Evolutionary conservation across 1,139 yeast genomes (phyloP).

Genomic region (Zygosaccharomyces sapae): DNA sequence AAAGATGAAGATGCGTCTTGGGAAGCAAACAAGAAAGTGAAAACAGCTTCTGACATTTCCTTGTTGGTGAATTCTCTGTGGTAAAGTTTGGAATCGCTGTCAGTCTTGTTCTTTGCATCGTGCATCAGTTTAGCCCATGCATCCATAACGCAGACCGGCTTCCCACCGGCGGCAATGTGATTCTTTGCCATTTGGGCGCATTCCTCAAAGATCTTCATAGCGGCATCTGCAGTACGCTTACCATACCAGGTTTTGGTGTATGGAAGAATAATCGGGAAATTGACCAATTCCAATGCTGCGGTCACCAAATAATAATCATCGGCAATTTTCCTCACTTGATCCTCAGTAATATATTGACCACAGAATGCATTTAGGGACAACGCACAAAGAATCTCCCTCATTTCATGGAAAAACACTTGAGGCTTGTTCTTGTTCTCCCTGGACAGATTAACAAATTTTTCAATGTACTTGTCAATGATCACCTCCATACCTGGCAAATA

Average conservation of each 20-base stretch:
- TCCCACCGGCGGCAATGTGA: slow-evolving; percentile 72
- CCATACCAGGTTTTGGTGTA: slow-evolving; percentile 98
- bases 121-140: slow-evolving; percentile 88
- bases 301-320: slow-evolving; percentile 90
- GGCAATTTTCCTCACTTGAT: slow-evolving; percentile 78
- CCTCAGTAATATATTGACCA: slow-evolving; percentile 90
- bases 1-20: slow-evolving; percentile 98
- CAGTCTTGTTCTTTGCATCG: slow-evolving; percentile 57
- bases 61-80: slow-evolving; percentile 82
- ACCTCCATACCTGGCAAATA: slow-evolving; percentile 82
- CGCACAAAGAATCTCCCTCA: slow-evolving; percentile 95
- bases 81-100: slow-evolving; percentile 46
- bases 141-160: slow-evolving; percentile 87
- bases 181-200: slow-evolving; percentile 86
- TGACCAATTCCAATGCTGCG: slow-evolving; percentile 92
- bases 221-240: slow-evolving; percentile 83
- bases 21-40: slow-evolving; percentile 93
- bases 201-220: slow-evolving; percentile 82
- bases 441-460: slow-evolving; percentile 55
- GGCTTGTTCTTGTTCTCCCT: slow-evolving; percentile 51
- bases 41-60: slow-evolving; percentile 93
- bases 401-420: slow-evolving; percentile 78
- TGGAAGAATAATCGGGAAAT: slow-evolving; percentile 93
- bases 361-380: slow-evolving; percentile 88
- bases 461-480: slow-evolving; percentile 76